Percentiles rank a stretch among this genome's conserved stretches.
phyloP scores from a whole-genome alignment of 2,329 filamentous ascomycete genomes.

The Coniella vitis region DNA sequence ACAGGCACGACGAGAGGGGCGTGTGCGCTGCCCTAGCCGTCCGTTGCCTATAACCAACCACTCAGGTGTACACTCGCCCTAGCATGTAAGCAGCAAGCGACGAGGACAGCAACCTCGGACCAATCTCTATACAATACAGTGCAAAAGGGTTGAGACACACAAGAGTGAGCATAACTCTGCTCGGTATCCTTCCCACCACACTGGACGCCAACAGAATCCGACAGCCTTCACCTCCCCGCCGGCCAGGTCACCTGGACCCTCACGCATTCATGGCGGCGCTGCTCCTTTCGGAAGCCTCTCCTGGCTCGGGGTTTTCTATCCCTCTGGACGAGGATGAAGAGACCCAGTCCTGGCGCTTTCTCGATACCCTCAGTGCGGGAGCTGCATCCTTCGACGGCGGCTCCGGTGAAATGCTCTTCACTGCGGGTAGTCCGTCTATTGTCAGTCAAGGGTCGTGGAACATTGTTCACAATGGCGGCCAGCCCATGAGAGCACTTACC shows the following conservation, averaged over 20 bases:
- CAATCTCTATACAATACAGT: no score
- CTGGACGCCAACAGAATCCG: conserved; percentile 1
- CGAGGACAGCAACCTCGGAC: neutral
- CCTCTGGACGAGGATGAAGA: conserved; percentile 25
- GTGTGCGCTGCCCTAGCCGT: no score
- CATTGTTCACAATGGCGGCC: conserved; percentile 34
- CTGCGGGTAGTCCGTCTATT: conserved; percentile 42
- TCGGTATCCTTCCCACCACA: neutral
- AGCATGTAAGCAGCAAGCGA: no score
- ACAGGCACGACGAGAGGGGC: neutral
- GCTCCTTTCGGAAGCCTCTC: conserved; percentile 25
- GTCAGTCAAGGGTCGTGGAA: conserved; percentile 45
- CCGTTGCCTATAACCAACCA: no score
- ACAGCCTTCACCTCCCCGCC: conserved; percentile 1
- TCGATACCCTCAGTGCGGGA: conserved; percentile 20
- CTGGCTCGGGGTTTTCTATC: conserved; percentile 13
- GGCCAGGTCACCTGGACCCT: neutral
- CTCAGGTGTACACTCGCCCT: no score
- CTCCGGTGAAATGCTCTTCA: neutral
- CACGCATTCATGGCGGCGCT: conserved; percentile 25
- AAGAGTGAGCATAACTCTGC: no score
- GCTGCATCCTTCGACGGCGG: conserved; percentile 15
- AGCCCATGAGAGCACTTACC: conserved; percentile 17
- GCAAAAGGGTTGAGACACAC: no score
- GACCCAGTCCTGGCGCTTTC: conserved; percentile 21